Evolutionary conservation across 306 rosid genomes (phyloP), one percentile per base, ranked within the genome.

Genomic region (Sphenostylis stenocarpa): DNA sequence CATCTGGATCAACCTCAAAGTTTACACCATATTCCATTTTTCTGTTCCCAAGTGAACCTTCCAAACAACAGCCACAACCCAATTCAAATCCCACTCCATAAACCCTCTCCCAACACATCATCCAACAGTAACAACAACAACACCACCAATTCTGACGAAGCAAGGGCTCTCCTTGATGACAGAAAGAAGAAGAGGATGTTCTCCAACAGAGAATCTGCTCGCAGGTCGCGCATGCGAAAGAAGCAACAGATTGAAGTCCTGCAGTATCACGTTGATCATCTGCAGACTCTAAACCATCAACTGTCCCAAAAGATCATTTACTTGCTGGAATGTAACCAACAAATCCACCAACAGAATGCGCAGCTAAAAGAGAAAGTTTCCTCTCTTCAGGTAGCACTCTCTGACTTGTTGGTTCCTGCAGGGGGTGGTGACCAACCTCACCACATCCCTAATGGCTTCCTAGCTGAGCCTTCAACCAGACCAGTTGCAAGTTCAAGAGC

Each of bases 151-250:
- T 82, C 89, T 17, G 96, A 86, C 13, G 90, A 90, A 67, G 91
- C 86, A 1, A 92, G 86, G 61, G 90, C 76, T 34, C 84, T 86
- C 70, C 77, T 88, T 53, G 90, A 92, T 45, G 93, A 90, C 56
- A 60, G 91, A 73, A 86, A 85, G 80, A 89, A 87, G 86, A 79
- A 93, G 68, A 82, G 97, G 75, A 90, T 92, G 97, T 87, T 87
- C 65, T 92, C 96, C 24, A 92, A 92, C 76, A 72, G 93, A 84
- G 96, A 92, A 86, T 90, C 96, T 0, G 96, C 97, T 52, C 84
- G 91, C 65, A 78, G 95, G 81, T 88, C 91, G 1, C 43, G 90
- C 57, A 86, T 88, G 97, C 74, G 97, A 81, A 92, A 90, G 82
- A 80, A 77, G 77, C 87, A 84, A 63, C 87, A 80, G 3, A 81